A percentile compares a stretch with the other conserved stretches of the same genome.
Evolutionary conservation across 1,139 yeast species (phyloP).

Genomic region (Zygotorulaspora mrakii): DNA sequence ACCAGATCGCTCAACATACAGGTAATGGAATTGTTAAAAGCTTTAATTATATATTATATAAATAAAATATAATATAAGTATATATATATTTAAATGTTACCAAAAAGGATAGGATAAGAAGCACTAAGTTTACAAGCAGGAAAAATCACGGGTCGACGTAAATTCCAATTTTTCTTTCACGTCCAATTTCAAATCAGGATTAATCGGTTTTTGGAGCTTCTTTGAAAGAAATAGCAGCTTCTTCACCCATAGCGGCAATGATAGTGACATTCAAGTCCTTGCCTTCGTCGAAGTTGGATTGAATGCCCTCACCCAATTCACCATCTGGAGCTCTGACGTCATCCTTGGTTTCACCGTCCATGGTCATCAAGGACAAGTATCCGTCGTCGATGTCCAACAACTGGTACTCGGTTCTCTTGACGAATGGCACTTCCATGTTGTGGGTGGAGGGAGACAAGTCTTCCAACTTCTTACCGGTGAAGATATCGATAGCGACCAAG

Average conservation of each 20-base stretch:
- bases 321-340: slow-evolving; percentile 98
- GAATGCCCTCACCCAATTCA: slow-evolving; percentile 90
- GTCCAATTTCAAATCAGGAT: slow-evolving; percentile 12
- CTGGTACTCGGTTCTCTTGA: slow-evolving; percentile 90
- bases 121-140: slow-evolving; percentile 5
- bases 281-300: slow-evolving; percentile 93
- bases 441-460: slow-evolving; percentile 99
- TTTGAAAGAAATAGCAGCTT: slow-evolving; percentile 96
- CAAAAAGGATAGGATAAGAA: slow-evolving; percentile 2
- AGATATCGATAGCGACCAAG: slow-evolving; percentile 96
- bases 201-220: slow-evolving; percentile 81
- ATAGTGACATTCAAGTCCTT: slow-evolving; percentile 95
- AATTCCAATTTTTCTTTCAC: slow-evolving; percentile 2
- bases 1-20: background rate
- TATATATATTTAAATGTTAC: no score
- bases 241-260: slow-evolving; percentile 98
- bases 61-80: background rate
- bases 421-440: slow-evolving; percentile 99
- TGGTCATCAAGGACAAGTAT: slow-evolving; percentile 93
- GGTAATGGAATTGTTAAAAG: slow-evolving; percentile 4
- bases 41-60: slow-evolving; percentile 3
- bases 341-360: slow-evolving; percentile 98
- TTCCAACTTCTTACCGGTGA: slow-evolving; percentile 99
- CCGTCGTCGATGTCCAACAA: slow-evolving; percentile 98
- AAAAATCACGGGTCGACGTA: background rate